Conservation (phyloP, 371 early-diverging fungal genomes). For the Mortierella sp. region DNA sequence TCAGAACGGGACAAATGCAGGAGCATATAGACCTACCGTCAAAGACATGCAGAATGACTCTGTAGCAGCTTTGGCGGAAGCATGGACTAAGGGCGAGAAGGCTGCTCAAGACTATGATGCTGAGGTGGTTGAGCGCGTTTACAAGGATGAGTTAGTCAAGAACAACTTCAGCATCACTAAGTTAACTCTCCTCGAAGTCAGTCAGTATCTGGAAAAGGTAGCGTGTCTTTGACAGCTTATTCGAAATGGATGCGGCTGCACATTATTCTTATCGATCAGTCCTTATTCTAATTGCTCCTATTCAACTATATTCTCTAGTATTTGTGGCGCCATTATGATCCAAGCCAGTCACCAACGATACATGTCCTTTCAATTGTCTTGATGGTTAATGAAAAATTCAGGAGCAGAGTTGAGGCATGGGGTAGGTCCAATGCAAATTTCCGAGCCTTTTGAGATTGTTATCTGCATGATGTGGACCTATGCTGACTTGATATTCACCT, state of each 20-base stretch:
- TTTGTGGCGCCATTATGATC: conserved; percentile 82
- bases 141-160: conserved; percentile 67
- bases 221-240: not conserved
- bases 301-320: conserved; percentile 58
- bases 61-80: conserved; percentile 65
- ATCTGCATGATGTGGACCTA: not conserved
- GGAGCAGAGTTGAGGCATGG: conserved; percentile 73
- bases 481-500: not conserved
- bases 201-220: conserved; percentile 88
- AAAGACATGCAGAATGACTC: conserved; percentile 69
- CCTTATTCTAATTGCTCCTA: no score
- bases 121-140: conserved; percentile 68
- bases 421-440: conserved; percentile 57
- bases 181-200: conserved; percentile 77
- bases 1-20: conserved; percentile 13
- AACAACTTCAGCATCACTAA: conserved; percentile 65
- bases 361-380: conserved; percentile 85
- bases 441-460: not conserved
- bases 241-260: no score
- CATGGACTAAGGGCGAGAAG: conserved; percentile 31
- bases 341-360: conserved; percentile 59
- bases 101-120: conserved; percentile 63
- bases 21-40: conserved; percentile 61
- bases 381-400: conserved; percentile 89
- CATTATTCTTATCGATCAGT: no score